These are phyloP conservation scores for Trypanosoma vivax DNA, from an alignment of 208 protist species.

Conservation along the genomic window DNA sequence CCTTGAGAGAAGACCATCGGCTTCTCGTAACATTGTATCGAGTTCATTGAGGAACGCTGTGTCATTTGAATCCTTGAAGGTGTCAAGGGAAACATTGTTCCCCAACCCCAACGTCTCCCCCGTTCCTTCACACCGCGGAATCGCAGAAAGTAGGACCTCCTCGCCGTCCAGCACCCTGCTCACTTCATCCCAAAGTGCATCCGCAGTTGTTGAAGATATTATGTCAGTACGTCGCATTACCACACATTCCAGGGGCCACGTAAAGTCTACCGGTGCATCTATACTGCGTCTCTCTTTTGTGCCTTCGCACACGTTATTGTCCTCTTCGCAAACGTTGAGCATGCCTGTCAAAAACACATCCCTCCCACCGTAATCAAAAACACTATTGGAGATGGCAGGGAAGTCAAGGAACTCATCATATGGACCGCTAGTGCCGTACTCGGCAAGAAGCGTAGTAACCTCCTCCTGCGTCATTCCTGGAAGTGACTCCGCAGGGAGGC, in stretches of 20 bases:
- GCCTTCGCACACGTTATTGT: conserved; percentile 9
- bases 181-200: conserved; percentile 14
- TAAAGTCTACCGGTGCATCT: conserved; percentile 8
- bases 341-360: conserved; percentile 76
- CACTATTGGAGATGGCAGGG: conserved; percentile 43
- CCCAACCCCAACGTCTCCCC: not conserved
- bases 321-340: conserved; percentile 12
- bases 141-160: not conserved
- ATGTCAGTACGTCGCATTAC: conserved; percentile 33
- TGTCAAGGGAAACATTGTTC: no score
- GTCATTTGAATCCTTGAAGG: no score
- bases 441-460: conserved; percentile 56
- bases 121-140: not conserved
- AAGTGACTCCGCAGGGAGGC: conserved; percentile 1
- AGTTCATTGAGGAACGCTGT: conserved; percentile 12
- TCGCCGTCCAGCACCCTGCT: conserved; percentile 8
- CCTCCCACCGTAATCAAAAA: conserved; percentile 42
- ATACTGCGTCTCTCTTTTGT: not conserved
- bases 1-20: conserved; percentile 21
- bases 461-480: conserved; percentile 34
- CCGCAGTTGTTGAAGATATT: conserved; percentile 19
- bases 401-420: conserved; percentile 49
- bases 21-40: conserved; percentile 19
- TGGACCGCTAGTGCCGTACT: conserved; percentile 56
- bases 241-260: conserved; percentile 30